A percentile compares a stretch with the other conserved stretches of the same genome.
These are phyloP conservation scores for Abortiporus biennis DNA, from an alignment of 1,284 basidiomycete species.

Conservation along the genomic window DNA sequence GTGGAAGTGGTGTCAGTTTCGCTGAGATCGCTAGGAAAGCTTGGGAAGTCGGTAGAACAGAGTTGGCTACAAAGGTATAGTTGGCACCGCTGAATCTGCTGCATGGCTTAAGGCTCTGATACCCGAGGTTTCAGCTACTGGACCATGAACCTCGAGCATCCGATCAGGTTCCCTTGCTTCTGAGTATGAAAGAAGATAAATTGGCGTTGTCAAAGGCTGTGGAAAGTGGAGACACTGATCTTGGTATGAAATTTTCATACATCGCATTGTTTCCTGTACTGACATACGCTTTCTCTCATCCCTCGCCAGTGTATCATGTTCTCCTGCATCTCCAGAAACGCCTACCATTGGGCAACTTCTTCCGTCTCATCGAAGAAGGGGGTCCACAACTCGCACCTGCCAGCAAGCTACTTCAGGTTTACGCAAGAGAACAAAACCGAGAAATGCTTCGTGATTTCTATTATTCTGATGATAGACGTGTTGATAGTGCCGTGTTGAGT, in stretches of 20 bases:
- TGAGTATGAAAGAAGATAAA: slow-evolving; percentile 93
- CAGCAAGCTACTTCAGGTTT: slow-evolving; percentile 76
- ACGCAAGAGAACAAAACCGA: slow-evolving; percentile 84
- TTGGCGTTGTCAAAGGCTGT: slow-evolving; percentile 88
- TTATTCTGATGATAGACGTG: slow-evolving; percentile 94
- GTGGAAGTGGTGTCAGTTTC: slow-evolving; percentile 77
- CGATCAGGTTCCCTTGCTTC: slow-evolving; percentile 88
- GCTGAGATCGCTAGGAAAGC: slow-evolving; percentile 93
- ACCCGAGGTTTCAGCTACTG: slow-evolving; percentile 55
- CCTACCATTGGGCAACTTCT: slow-evolving; percentile 88
- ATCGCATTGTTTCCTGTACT: slow-evolving; percentile 2
- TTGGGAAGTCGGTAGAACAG: slow-evolving; percentile 85
- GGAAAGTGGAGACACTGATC: slow-evolving; percentile 92
- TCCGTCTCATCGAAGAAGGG: slow-evolving; percentile 89
- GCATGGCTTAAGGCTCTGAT: neutral
- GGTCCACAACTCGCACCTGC: slow-evolving; percentile 71
- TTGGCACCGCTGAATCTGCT: too few relatives aligned
- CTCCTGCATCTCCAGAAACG: slow-evolving; percentile 80
- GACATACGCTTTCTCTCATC: neutral
- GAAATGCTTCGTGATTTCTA: slow-evolving; percentile 95
- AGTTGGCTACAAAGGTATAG: slow-evolving; percentile 84
- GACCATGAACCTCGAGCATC: slow-evolving; percentile 87
- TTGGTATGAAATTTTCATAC: slow-evolving; percentile 49
- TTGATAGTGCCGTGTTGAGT: slow-evolving; percentile 84
- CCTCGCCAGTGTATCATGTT: slow-evolving; percentile 81